A percentile compares a stretch with the other conserved stretches of the same genome.
Conservation (phyloP, 2,329 filamentous ascomycete species). For the Calonectria montana region DNA sequence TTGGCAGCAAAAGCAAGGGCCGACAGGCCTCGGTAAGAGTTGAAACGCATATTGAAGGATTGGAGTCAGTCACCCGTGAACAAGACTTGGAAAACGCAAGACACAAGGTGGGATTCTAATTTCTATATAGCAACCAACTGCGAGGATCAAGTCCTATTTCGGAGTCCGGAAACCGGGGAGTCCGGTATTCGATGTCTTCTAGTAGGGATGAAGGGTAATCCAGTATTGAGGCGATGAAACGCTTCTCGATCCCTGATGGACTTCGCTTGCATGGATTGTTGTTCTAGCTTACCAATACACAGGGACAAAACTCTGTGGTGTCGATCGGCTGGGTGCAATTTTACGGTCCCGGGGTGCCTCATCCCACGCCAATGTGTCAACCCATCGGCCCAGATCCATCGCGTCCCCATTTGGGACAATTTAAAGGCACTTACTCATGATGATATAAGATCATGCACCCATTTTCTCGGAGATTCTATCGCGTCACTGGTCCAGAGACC, state of each 20-base stretch:
- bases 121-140: background rate
- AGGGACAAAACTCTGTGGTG: background rate
- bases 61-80: background rate
- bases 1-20: background rate
- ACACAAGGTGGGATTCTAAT: background rate
- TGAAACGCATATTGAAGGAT: conserved; percentile 11
- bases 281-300: conserved; percentile 7
- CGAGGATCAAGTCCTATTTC: background rate
- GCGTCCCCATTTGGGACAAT: background rate
- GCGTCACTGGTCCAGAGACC: background rate
- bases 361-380: conserved; percentile 1
- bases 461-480: background rate
- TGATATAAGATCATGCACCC: background rate
- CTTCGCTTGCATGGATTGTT: background rate
- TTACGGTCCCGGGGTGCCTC: background rate
- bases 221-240: background rate
- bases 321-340: background rate
- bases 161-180: background rate
- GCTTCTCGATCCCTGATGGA: background rate
- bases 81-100: background rate
- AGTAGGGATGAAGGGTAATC: background rate
- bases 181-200: background rate
- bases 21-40: conserved; percentile 9
- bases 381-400: background rate
- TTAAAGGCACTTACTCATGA: conserved; percentile 7